Conservation (phyloP, 345 rosid genomes). For the Lagerstroemia speciosa region DNA sequence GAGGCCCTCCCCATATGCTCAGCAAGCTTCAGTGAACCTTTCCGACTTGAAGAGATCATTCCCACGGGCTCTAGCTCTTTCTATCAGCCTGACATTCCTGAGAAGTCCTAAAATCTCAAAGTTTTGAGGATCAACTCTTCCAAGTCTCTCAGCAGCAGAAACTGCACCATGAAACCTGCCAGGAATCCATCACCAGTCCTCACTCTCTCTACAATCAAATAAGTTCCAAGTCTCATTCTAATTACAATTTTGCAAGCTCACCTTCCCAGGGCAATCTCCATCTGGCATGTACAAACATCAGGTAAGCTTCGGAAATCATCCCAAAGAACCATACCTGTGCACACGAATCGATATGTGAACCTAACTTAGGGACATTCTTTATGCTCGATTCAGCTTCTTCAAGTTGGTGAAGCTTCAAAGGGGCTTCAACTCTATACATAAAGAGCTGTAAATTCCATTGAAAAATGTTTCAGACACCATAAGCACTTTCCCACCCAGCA, state of each 20-base stretch:
- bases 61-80: constrained; percentile 73
- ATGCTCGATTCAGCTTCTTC: constrained; percentile 64
- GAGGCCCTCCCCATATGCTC: constrained; percentile 89
- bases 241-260: constrained; percentile 26
- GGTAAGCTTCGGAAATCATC: constrained; percentile 78
- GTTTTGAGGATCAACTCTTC: constrained; percentile 56
- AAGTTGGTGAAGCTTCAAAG: constrained; percentile 66
- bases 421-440: constrained; percentile 96
- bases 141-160: constrained; percentile 72
- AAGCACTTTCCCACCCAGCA: neutral
- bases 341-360: constrained; percentile 27
- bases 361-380: constrained; percentile 39
- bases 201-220: constrained; percentile 17
- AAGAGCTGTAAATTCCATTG: constrained; percentile 60
- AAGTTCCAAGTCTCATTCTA: constrained; percentile 5
- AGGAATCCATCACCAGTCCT: constrained; percentile 31
- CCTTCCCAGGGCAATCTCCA: constrained; percentile 96
- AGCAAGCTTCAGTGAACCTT: constrained; percentile 89
- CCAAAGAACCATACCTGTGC: constrained; percentile 49
- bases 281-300: constrained; percentile 62
- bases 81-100: constrained; percentile 54
- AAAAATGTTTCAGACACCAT: constrained; percentile 7
- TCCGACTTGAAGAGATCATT: constrained; percentile 90
- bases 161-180: constrained; percentile 96
- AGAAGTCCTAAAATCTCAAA: constrained; percentile 52